Evolutionary conservation across 352 stramenopile genomes (phyloP).

Genomic region (Halophytophthora polymorphica): DNA sequence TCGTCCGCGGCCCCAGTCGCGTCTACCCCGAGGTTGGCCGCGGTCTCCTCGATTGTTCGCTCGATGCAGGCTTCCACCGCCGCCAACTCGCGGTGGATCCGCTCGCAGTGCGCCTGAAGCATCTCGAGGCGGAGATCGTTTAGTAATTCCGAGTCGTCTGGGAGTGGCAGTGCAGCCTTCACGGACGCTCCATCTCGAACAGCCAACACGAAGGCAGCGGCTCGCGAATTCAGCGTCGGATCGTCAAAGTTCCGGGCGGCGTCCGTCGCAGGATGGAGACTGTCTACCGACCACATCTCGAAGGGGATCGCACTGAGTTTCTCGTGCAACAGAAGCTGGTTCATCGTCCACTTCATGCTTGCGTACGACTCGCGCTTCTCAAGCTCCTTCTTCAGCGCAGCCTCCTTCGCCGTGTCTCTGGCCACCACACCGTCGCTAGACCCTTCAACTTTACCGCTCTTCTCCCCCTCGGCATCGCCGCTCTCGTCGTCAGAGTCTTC

Average conservation of each 20-base stretch:
- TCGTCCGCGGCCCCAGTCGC: slow-evolving; percentile 1
- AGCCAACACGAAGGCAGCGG: slow-evolving; percentile 10
- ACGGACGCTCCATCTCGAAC: slow-evolving; percentile 11
- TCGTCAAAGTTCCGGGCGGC: slow-evolving; percentile 1
- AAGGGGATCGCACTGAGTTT: slow-evolving; percentile 10
- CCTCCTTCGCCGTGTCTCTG: too few species aligned
- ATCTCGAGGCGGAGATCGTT: slow-evolving; percentile 4
- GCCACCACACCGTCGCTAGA: too few species aligned
- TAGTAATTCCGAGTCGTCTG: neutral
- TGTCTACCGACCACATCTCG: slow-evolving; percentile 11
- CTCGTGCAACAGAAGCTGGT: slow-evolving; percentile 23
- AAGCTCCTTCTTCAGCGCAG: slow-evolving; percentile 4
- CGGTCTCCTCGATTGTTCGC: slow-evolving; percentile 9
- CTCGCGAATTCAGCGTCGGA: slow-evolving; percentile 3
- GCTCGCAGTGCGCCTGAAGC: slow-evolving; percentile 19
- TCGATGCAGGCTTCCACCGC: slow-evolving; percentile 11
- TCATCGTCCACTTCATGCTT: slow-evolving; percentile 18
- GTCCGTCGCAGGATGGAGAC: neutral
- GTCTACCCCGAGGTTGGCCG: slow-evolving; percentile 6
- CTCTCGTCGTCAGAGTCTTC: slow-evolving; percentile 8
- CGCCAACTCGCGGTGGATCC: slow-evolving; percentile 9
- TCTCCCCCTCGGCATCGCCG: too few species aligned
- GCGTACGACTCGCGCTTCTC: slow-evolving; percentile 11
- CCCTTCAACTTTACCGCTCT: too few species aligned
- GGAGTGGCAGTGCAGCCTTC: slow-evolving; percentile 10